Conservation (phyloP, 331 rosid genomes). For the Telfairia occidentalis region DNA sequence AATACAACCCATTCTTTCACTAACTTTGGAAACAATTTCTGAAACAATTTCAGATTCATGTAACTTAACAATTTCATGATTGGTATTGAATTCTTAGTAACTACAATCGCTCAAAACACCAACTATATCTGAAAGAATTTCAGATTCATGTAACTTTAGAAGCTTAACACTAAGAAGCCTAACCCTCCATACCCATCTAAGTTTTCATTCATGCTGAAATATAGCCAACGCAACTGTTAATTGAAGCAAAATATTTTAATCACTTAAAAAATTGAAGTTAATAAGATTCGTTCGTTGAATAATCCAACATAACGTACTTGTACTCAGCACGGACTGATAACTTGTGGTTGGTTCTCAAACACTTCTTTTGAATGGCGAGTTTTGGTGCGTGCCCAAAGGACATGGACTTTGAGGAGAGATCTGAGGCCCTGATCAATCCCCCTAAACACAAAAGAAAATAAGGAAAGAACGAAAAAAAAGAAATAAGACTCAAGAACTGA, state of each 20-base stretch:
- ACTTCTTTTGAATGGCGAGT: conserved; percentile 35
- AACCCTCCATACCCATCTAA: not conserved
- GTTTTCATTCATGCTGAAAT: not conserved
- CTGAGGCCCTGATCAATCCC: conserved; percentile 45
- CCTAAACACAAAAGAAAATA: conserved; percentile 22
- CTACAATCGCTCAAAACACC: not conserved
- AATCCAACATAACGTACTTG: conserved; percentile 27
- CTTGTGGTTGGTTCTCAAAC: conserved; percentile 29
- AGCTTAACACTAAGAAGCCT: not conserved
- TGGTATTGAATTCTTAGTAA: not conserved
- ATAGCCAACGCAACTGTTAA: not conserved
- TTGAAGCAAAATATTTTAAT: not conserved
- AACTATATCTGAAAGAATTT: not conserved
- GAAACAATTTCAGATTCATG: no score
- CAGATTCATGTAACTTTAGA: not conserved
- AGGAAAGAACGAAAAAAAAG: not conserved
- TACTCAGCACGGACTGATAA: conserved; percentile 51
- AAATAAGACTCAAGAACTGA: not conserved
- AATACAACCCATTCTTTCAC: not conserved
- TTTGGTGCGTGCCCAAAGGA: conserved; percentile 37
- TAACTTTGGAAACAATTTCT: no score
- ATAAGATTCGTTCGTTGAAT: conserved; percentile 6
- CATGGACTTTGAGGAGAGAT: conserved; percentile 29
- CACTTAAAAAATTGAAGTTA: not conserved
- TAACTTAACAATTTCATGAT: no score